Percentiles rank a stretch among this genome's conserved stretches.
phyloP scores from a whole-genome alignment of 495 filamentous ascomycete species.

The Penicillium maclennaniae region DNA sequence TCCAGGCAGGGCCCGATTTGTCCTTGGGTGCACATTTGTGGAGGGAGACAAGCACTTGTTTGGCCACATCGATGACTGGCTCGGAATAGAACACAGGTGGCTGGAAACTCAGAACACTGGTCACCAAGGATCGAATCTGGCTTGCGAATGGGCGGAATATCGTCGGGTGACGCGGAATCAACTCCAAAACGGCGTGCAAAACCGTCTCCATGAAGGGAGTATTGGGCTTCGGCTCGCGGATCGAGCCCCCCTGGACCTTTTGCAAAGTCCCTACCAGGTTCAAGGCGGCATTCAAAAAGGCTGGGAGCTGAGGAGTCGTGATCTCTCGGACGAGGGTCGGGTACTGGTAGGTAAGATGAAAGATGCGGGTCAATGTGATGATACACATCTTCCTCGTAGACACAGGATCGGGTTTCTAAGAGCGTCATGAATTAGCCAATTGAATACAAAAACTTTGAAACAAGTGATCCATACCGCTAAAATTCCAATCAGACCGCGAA shows the following conservation, averaged over 20 bases:
- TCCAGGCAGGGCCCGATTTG: slow-evolving; percentile 69
- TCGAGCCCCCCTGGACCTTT: slow-evolving; percentile 35
- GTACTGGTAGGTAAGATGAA: slow-evolving; percentile 73
- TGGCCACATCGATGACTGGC: slow-evolving; percentile 48
- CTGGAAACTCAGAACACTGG: slow-evolving; percentile 39
- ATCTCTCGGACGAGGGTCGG: slow-evolving; percentile 82
- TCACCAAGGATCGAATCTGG: slow-evolving; percentile 60
- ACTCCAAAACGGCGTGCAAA: slow-evolving; percentile 56
- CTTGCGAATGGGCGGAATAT: slow-evolving; percentile 69
- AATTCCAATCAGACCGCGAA: slow-evolving; percentile 65
- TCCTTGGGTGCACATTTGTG: slow-evolving; percentile 76
- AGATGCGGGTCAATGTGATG: slow-evolving; percentile 75
- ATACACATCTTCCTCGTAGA: slow-evolving; percentile 69
- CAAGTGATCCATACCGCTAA: slow-evolving; percentile 53
- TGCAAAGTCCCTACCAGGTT: slow-evolving; percentile 53
- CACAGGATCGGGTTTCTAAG: slow-evolving; percentile 68
- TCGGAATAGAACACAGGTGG: slow-evolving; percentile 39
- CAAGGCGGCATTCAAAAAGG: slow-evolving; percentile 68
- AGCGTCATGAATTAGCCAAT: slow-evolving; percentile 6
- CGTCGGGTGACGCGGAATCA: slow-evolving; percentile 74
- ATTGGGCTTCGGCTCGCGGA: slow-evolving; percentile 40
- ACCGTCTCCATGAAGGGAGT: slow-evolving; percentile 57
- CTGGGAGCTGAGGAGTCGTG: slow-evolving; percentile 74
- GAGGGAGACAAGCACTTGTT: slow-evolving; percentile 60
- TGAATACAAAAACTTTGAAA: slow-evolving; percentile 1